phyloP scores from a whole-genome alignment of 306 rosid genomes.

The Trifolium pratense region DNA sequence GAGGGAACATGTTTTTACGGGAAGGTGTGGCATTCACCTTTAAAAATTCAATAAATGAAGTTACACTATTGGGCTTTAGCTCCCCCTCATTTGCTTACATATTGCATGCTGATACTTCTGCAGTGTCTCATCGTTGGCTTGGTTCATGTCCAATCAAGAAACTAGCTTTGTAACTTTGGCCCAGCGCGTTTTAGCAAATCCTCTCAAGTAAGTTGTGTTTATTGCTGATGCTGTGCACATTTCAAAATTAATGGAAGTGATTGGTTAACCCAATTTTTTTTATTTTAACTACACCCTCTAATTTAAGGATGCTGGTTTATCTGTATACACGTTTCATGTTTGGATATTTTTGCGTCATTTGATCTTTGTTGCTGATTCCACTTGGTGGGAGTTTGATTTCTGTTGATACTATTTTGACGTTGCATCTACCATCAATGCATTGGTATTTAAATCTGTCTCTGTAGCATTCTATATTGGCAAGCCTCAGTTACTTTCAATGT shows the following conservation, averaged over 20 bases:
- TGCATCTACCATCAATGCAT: background rate
- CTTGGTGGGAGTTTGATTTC: background rate
- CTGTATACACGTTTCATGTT: background rate
- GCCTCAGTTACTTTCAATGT: background rate
- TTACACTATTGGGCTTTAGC: constrained; percentile 22
- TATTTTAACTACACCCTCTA: background rate
- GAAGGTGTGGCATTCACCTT: constrained; percentile 69
- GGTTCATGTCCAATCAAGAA: constrained; percentile 99
- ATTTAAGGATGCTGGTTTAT: background rate
- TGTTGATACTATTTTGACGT: background rate
- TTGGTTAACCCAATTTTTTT: background rate
- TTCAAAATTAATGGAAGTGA: constrained; percentile 12
- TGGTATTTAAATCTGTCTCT: background rate
- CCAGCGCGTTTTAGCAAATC: constrained; percentile 87
- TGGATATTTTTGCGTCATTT: constrained; percentile 12
- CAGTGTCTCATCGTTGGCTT: constrained; percentile 99
- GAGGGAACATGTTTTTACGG: constrained; percentile 95
- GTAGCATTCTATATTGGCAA: background rate
- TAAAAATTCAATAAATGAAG: constrained; percentile 24
- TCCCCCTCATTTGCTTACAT: constrained; percentile 39
- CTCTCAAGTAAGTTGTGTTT: constrained; percentile 81
- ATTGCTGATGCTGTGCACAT: constrained; percentile 7
- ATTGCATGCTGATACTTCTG: constrained; percentile 40
- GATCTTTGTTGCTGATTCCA: background rate
- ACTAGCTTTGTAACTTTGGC: constrained; percentile 98